Evolutionary conservation across 106 monocot genomes (phyloP), one percentile per base, ranked within the genome.

Genomic region (Narthecium ossifragum): DNA sequence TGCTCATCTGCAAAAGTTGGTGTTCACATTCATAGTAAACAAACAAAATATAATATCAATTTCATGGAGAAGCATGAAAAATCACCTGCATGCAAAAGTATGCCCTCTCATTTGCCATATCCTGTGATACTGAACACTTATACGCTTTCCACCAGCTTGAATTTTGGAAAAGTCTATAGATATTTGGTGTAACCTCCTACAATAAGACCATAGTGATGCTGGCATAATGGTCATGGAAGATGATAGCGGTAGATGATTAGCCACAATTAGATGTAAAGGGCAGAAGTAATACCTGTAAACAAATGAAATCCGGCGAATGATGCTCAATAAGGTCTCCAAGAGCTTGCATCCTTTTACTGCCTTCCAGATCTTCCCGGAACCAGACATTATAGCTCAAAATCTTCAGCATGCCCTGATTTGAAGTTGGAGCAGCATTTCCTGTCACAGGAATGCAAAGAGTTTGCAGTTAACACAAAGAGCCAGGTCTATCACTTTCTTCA

Each of bases 21-120:
- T n/a, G 20, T 11, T 9, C 9, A 9, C 3, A 15, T 11, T 3
- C 39, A 1, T 39, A 39, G 9, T 39, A 39, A 39, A 1, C 39
- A 1, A 39, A 1, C 9, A 11, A 3, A 39, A 39, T 11, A 11
- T 39, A 11, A 39, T 39, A 39, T 39, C 12, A 15, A 3, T 15
- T 11, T 3, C 39, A 39, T 39, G 9, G 12, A 39, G 15, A 39
- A 39, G 39, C 9, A 11, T 39, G 39, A 9, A 39, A 39, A 39
- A 39, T 15, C 9, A 94, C 90, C 89, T 89, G 94, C 85, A 90
- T 89, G 73, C 90, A 90, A 57, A 90, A 94, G 64, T 94, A 94
- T 53, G 74, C 53, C 47, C 77, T 77, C 34, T 57, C 39, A 20
- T 30, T 26, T 34, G 75, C 86, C 28, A 59, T 34, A 2, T 75